A percentile compares a stretch with the other conserved stretches of the same genome.
Evolutionary conservation across 2,329 filamentous ascomycete species (phyloP).

Genomic region (Stagonosporopsis chrysanthemi): DNA sequence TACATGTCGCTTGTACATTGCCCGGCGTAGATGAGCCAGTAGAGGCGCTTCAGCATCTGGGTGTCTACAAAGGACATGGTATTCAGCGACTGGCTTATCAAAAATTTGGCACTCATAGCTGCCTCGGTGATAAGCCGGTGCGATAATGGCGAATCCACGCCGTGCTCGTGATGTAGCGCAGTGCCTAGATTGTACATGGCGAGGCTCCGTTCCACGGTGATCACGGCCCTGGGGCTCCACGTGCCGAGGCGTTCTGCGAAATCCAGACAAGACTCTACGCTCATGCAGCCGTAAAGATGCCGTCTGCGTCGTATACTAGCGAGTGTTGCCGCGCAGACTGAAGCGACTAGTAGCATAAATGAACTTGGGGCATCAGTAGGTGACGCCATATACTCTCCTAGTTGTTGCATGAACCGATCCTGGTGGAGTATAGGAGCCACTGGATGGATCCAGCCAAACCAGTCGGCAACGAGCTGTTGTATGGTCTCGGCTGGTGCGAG

Average conservation of each 20-base stretch:
- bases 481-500: conserved; percentile 21
- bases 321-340: conserved; percentile 28
- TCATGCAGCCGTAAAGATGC: conserved; percentile 22
- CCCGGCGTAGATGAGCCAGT: conserved; percentile 30
- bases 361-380: background rate
- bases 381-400: background rate
- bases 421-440: conserved; percentile 28
- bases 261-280: conserved; percentile 25
- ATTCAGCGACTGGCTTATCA: conserved; percentile 21
- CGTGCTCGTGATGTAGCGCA: conserved; percentile 24
- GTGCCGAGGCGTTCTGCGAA: conserved; percentile 23
- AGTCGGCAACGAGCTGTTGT: conserved; percentile 24
- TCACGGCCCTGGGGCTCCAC: conserved; percentile 20
- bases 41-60: conserved; percentile 27
- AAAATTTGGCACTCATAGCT: conserved; percentile 23
- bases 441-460: conserved; percentile 34
- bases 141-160: conserved; percentile 22
- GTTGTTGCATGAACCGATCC: conserved; percentile 14
- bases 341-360: conserved; percentile 25
- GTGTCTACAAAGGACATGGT: conserved; percentile 22
- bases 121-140: conserved; percentile 24
- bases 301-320: conserved; percentile 27
- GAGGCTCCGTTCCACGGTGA: conserved; percentile 22
- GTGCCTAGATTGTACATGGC: conserved; percentile 31
- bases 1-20: conserved; percentile 32